Base-by-base conservation (phyloP, 73 alveolate species). In the Uronychia binucleata region DNA sequence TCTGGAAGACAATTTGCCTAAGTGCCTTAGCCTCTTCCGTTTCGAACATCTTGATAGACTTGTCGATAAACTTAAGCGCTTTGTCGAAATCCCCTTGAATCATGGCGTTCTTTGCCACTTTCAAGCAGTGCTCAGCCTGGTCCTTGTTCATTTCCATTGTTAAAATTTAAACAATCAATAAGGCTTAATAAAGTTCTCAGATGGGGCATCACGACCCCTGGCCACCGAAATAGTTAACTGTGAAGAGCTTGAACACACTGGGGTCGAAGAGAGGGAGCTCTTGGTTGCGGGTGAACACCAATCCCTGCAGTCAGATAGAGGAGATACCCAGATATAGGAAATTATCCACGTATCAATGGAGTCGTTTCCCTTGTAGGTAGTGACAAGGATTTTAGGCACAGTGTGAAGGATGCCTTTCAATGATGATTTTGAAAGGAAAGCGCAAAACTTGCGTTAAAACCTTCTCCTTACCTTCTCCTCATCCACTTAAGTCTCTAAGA, bases 351-450 rank as follows among this genome's bases (percentile, higher is more conserved):
- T 89, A 46, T 89, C 95, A 5, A 89, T 89, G 25, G 92, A 84
- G 31, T 89, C 90, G 35, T 89, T 89, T 11, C 95, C 95, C 34
- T 85, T 89, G 75, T 89, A 89, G 1, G 95, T 89, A 14, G 95
- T 89, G 34, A 89, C 89, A 28, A 89, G 67, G 1, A 89, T 89
- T 77, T 88, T 88, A 0, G 89, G 91, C 81, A 82, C 77, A 0
- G 88, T 77, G 11, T 91, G 94, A 0, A 88, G 82, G 11, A 88
- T 29, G 28, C 94, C 94, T 35, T 88, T 88, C 58, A 88, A 58
- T 0, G 94, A 81, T 33, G 77, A 82, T 78, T 83, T 75, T n/a
- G 58, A 35, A 27, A 88, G 59, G 67, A 74, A 83, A 13, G 34
- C 86, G 0, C 34, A 28, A 26, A 78, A 78, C 30, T 57, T 57